Evolutionary conservation across 1,139 yeast genomes (phyloP).

Genomic region (Blastobotrys elegans): DNA sequence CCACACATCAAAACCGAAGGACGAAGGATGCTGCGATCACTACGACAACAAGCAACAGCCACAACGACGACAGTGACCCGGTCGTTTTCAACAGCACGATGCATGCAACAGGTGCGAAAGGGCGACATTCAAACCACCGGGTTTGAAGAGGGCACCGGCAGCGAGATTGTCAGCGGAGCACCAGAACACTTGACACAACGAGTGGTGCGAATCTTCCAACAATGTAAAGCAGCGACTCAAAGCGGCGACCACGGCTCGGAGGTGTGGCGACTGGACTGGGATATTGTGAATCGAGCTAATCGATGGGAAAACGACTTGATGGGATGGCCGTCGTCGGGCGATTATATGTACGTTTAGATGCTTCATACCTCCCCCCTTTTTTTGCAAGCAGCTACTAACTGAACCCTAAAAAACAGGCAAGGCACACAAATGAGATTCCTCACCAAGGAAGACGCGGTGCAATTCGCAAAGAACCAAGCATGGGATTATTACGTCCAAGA

Average conservation of each 20-base stretch:
- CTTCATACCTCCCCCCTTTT: too few species aligned
- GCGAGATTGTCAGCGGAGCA: slow-evolving; percentile 58
- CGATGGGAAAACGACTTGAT: slow-evolving; percentile 89
- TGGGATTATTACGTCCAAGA: slow-evolving; percentile 84
- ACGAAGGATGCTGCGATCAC: slow-evolving; percentile 4
- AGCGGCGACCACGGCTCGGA: slow-evolving; percentile 46
- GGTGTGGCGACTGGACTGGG: slow-evolving; percentile 83
- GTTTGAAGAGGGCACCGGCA: slow-evolving; percentile 9
- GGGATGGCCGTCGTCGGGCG: slow-evolving; percentile 79
- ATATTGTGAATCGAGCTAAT: slow-evolving; percentile 67
- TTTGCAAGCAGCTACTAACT: slow-evolving; percentile 5
- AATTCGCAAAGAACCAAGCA: slow-evolving; percentile 76
- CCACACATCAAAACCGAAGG: not conserved
- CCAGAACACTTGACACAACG: slow-evolving; percentile 63
- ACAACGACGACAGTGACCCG: slow-evolving; percentile 3
- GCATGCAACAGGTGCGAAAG: slow-evolving; percentile 9
- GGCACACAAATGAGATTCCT: slow-evolving; percentile 75
- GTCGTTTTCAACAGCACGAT: slow-evolving; percentile 14
- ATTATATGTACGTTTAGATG: slow-evolving; percentile 58
- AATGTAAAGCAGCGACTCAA: slow-evolving; percentile 79
- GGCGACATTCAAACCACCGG: slow-evolving; percentile 9
- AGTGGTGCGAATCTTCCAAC: slow-evolving; percentile 72
- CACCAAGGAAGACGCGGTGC: slow-evolving; percentile 69
- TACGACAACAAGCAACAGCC: slow-evolving; percentile 2
- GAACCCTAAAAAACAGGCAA: slow-evolving; percentile 38